Percentiles rank a stretch among this genome's conserved stretches.
phyloP scores from a whole-genome alignment of 1,284 basidiomycete genomes.

The Xerocomus minutiporus region DNA sequence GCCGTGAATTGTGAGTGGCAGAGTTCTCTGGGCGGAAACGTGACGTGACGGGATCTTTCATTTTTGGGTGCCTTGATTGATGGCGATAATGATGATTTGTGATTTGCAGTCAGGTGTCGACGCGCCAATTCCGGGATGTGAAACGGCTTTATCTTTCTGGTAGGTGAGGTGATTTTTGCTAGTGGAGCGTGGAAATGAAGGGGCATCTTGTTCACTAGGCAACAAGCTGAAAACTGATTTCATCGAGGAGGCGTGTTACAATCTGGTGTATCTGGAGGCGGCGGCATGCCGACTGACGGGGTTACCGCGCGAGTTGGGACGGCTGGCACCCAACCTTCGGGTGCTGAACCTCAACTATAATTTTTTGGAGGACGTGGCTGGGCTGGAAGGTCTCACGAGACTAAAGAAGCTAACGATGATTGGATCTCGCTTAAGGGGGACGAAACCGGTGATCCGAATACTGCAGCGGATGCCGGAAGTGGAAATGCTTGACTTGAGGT shows the following conservation, averaged over 20 bases:
- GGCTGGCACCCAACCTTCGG: constrained; percentile 80
- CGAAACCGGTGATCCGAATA: constrained; percentile 66
- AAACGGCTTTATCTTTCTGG: constrained; percentile 94
- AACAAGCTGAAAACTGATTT: constrained; percentile 45
- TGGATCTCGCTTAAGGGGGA: constrained; percentile 73
- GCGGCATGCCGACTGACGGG: constrained; percentile 82
- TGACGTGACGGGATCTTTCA: constrained; percentile 37
- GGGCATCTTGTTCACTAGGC: constrained; percentile 33
- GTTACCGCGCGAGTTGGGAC: constrained; percentile 67
- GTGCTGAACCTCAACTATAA: constrained; percentile 96
- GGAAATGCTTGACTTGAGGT: constrained; percentile 90
- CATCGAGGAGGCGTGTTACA: constrained; percentile 70
- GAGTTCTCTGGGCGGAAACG: constrained; percentile 16
- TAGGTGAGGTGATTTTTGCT: constrained; percentile 37
- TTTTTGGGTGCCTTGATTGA: constrained; percentile 35
- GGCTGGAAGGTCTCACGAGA: constrained; percentile 68
- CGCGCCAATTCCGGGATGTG: constrained; percentile 79
- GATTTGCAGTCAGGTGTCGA: constrained; percentile 51
- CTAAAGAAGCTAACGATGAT: constrained; percentile 82
- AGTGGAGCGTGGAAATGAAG: constrained; percentile 8
- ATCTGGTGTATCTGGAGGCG: constrained; percentile 89
- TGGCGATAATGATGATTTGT: constrained; percentile 32
- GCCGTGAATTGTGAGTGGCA: constrained; percentile 62
- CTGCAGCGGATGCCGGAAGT: constrained; percentile 70
- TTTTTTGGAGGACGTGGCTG: constrained; percentile 71